A percentile compares a stretch with the other conserved stretches of the same genome.
phyloP scores from a whole-genome alignment of 768 basidiomycete genomes.

The Rhizopogon vulgaris region DNA sequence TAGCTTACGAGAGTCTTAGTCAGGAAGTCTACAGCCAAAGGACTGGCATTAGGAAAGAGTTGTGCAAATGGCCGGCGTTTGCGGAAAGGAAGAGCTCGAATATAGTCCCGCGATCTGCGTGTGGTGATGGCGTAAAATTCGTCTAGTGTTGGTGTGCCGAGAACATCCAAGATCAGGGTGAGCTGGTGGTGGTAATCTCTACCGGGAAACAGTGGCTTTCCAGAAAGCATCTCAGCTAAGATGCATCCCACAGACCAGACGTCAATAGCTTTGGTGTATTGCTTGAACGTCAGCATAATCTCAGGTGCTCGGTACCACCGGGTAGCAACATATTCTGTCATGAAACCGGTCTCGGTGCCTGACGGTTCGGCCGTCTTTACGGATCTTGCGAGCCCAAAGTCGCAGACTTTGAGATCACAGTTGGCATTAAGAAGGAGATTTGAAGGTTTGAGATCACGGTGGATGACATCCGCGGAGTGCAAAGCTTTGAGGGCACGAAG shows the following conservation, averaged over 20 bases:
- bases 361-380: slow-evolving; percentile 82
- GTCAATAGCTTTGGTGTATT: slow-evolving; percentile 95
- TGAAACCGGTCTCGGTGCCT: slow-evolving; percentile 81
- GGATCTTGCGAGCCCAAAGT: slow-evolving; percentile 92
- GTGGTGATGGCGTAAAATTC: slow-evolving; percentile 98
- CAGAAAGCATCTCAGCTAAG: slow-evolving; percentile 94
- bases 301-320: slow-evolving; percentile 99
- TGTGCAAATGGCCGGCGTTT: slow-evolving; percentile 78
- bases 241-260: slow-evolving; percentile 87
- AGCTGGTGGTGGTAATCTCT: slow-evolving; percentile 96
- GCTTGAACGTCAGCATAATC: slow-evolving; percentile 99
- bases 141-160: slow-evolving; percentile 94
- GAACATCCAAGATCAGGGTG: slow-evolving; percentile 90
- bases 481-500: slow-evolving; percentile 93
- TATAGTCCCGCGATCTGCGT: slow-evolving; percentile 87
- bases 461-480: slow-evolving; percentile 94
- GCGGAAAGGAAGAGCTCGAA: slow-evolving; percentile 90
- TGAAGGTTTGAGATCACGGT: slow-evolving; percentile 94
- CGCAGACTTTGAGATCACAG: slow-evolving; percentile 92
- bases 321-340: slow-evolving; percentile 98
- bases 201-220: slow-evolving; percentile 95
- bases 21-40: slow-evolving; percentile 69
- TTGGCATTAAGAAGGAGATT: slow-evolving; percentile 97
- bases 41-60: slow-evolving; percentile 88
- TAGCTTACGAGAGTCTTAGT: slow-evolving; percentile 71